These are phyloP conservation scores for Aspergillus arachidicola DNA, from an alignment of 2,329 filamentous ascomycete genomes.

Conservation along the genomic window DNA sequence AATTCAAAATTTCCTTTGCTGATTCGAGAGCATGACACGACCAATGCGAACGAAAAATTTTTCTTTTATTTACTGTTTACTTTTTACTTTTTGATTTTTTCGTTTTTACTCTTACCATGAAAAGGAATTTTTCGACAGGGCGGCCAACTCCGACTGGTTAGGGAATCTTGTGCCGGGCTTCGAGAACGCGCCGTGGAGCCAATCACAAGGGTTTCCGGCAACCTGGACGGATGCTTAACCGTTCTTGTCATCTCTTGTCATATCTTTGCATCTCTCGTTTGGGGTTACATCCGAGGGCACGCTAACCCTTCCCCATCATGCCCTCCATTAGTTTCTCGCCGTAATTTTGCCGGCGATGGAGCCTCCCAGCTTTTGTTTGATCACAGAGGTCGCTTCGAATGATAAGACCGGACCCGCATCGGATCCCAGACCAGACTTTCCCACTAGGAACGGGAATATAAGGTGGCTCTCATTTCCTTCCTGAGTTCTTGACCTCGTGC, in stretches of 20 bases:
- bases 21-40: not conserved
- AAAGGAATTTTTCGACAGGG: not conserved
- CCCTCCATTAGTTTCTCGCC: slow-evolving; percentile 14
- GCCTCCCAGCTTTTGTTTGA: slow-evolving; percentile 17
- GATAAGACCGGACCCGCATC: slow-evolving; percentile 60
- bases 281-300: slow-evolving; percentile 35
- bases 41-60: not conserved
- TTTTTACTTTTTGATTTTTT: not conserved
- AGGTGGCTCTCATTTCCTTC: slow-evolving; percentile 22
- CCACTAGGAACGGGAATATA: slow-evolving; percentile 29
- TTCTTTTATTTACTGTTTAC: not conserved
- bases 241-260: slow-evolving; percentile 23
- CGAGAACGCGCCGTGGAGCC: slow-evolving; percentile 15
- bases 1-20: not conserved
- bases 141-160: slow-evolving; percentile 10
- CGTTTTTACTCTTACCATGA: not conserved
- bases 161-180: slow-evolving; percentile 7
- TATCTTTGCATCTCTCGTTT: slow-evolving; percentile 14
- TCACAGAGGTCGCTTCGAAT: slow-evolving; percentile 7
- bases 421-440: slow-evolving; percentile 35
- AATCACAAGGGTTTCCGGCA: slow-evolving; percentile 9
- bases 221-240: slow-evolving; percentile 24
- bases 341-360: slow-evolving; percentile 23
- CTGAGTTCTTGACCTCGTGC: slow-evolving; percentile 12
- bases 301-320: slow-evolving; percentile 6